Evolutionary conservation across 2,329 filamentous ascomycete species (phyloP), one percentile per base, ranked within the genome.

Genomic region (Sporothrix inflata): DNA sequence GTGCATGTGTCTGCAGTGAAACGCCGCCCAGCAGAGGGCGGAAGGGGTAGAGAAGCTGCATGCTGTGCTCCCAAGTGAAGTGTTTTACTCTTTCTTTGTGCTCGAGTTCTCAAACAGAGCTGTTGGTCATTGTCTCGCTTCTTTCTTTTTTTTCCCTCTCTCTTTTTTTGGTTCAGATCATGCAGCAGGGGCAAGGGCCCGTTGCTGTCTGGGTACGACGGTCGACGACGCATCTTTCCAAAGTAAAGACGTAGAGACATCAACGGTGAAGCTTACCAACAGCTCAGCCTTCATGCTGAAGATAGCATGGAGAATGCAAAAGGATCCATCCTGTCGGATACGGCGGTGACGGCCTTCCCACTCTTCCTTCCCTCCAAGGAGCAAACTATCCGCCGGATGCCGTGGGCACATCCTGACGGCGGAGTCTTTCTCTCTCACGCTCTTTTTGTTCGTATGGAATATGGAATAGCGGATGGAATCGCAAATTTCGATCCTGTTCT

Each of bases 401-500:
- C 24, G 24, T 27, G 24, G 47, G 19, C 47, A 51, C 45, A 19
- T n/a, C 3, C 49, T 57, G 14, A 8, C 27, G 14, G 53, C 53
- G 49, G 49, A 53, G 49, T 21, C 49, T 53, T 24, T 24, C 6
- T 34, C 6, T 53, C n/a, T 7, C 49, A 24, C 21, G 3, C 21
- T 34, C 12, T 57, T 21, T 16, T 24, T 42, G 9, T 38, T 60
- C 30, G 30, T 38, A 40, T 21, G 55, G 55, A 38, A 27, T 27
- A n/a, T n/a, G n/a, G 49, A 9, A 57, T 34, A 53, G 49, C n/a
- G 27, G 21, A 27, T 14, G 53, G 27, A 7, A 57, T 34, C 12
- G 55, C 30, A 45, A 65, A 19, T 65, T 65, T 45, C 38, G n/a
- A 65, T 65, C 60, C 40, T 65, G 60, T 45, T 65, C 38, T 45